Percentiles rank a stretch among this genome's conserved stretches.
phyloP scores from a whole-genome alignment of 2,329 filamentous ascomycete species.

The Fusarium continuum region DNA sequence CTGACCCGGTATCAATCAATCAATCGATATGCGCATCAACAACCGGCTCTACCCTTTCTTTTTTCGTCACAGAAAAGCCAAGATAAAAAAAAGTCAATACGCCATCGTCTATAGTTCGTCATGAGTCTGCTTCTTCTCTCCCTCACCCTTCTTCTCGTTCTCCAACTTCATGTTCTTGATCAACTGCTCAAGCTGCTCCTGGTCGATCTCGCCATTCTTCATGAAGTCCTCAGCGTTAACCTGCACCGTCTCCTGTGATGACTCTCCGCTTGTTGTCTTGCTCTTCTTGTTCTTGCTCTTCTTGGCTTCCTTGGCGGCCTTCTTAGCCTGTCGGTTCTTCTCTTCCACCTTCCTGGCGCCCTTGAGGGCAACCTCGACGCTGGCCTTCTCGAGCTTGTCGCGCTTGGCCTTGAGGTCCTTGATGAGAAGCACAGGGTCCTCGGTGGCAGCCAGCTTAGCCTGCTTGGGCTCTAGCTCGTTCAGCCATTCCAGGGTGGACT shows the following conservation, averaged over 20 bases:
- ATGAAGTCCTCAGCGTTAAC: slow-evolving; percentile 59
- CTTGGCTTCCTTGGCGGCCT: slow-evolving; percentile 50
- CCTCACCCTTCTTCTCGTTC: slow-evolving; percentile 33
- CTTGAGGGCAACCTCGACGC: slow-evolving; percentile 76
- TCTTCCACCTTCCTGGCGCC: slow-evolving; percentile 66
- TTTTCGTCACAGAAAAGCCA: slow-evolving; percentile 12
- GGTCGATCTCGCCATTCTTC: slow-evolving; percentile 46
- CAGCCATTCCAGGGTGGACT: slow-evolving; percentile 76
- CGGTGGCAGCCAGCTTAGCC: slow-evolving; percentile 71
- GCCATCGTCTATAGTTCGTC: slow-evolving; percentile 49
- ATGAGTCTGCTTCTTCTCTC: slow-evolving; percentile 42
- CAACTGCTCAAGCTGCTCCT: slow-evolving; percentile 44
- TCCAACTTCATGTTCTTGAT: slow-evolving; percentile 39
- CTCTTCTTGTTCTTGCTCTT: slow-evolving; percentile 54
- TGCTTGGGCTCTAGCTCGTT: slow-evolving; percentile 76
- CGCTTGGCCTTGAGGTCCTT: slow-evolving; percentile 76
- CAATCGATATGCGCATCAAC: slow-evolving; percentile 24
- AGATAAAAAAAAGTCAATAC: slow-evolving; percentile 24
- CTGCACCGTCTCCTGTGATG: slow-evolving; percentile 54
- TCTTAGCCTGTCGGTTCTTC: slow-evolving; percentile 58
- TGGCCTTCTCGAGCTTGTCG: slow-evolving; percentile 75
- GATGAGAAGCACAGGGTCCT: slow-evolving; percentile 77
- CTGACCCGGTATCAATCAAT: slow-evolving; percentile 34
- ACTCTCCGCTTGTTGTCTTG: slow-evolving; percentile 49
- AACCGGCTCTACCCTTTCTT: slow-evolving; percentile 22